A percentile compares a stretch with the other conserved stretches of the same genome.
Evolutionary conservation across 306 rosid species (phyloP).

Genomic region (Malus asiatica): DNA sequence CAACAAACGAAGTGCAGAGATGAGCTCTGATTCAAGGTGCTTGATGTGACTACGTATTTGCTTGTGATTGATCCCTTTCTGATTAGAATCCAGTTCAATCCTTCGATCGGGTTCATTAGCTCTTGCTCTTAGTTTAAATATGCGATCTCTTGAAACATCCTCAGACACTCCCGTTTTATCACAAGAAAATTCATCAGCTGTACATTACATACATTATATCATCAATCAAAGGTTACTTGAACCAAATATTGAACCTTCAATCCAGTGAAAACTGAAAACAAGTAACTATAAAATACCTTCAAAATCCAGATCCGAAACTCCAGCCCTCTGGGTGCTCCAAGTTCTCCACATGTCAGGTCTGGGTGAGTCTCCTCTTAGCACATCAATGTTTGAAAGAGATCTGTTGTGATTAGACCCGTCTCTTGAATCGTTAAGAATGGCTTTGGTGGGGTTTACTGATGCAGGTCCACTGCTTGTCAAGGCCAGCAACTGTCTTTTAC

Average conservation of each 20-base stretch:
- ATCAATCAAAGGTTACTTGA: slow-evolving; percentile 18
- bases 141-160: slow-evolving; percentile 29
- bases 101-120: slow-evolving; percentile 11
- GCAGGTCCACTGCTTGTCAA: slow-evolving; percentile 32
- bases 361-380: slow-evolving; percentile 23
- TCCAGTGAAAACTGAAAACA: background rate
- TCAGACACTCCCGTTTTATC: slow-evolving; percentile 19
- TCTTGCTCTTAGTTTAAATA: slow-evolving; percentile 22
- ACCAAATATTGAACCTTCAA: background rate
- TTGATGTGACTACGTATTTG: slow-evolving; percentile 48
- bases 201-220: slow-evolving; percentile 6
- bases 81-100: slow-evolving; percentile 24
- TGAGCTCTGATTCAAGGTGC: slow-evolving; percentile 59
- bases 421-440: slow-evolving; percentile 18
- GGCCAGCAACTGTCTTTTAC: slow-evolving; percentile 52
- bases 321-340: slow-evolving; percentile 64
- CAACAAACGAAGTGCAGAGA: slow-evolving; percentile 42
- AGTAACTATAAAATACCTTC: slow-evolving; percentile 46
- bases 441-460: slow-evolving; percentile 26
- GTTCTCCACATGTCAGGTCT: slow-evolving; percentile 54
- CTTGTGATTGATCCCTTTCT: slow-evolving; percentile 23
- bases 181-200: slow-evolving; percentile 59
- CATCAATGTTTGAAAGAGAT: slow-evolving; percentile 29
- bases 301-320: slow-evolving; percentile 34
- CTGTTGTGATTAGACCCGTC: slow-evolving; percentile 25